A percentile compares a stretch with the other conserved stretches of the same genome.
Conservation (phyloP, 352 stramenopile genomes). For the Phytophthora agathidicida region DNA sequence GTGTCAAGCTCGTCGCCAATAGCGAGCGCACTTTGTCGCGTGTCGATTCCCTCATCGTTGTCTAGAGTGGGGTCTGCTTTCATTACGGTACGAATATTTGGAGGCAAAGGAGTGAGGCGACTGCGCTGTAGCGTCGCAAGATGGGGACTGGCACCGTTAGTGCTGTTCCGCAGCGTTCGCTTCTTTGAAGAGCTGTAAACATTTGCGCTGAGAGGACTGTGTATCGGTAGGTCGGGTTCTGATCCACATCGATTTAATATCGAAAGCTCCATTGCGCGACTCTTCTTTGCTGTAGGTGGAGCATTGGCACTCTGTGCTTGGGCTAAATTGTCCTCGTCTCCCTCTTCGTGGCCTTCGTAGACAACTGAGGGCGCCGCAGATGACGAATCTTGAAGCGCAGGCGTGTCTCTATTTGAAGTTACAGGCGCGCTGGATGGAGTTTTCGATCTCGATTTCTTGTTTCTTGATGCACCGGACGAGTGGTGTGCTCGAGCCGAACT, state of each 20-base stretch:
- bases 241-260: conserved; percentile 71
- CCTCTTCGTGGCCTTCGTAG: conserved; percentile 7
- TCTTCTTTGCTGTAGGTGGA: conserved; percentile 5
- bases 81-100: conserved; percentile 49
- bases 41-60: background rate
- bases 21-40: background rate
- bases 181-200: conserved; percentile 82
- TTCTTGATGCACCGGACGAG: conserved; percentile 7
- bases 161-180: conserved; percentile 36
- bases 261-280: conserved; percentile 27
- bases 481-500: conserved; percentile 2
- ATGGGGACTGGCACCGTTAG: conserved; percentile 43
- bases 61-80: conserved; percentile 20
- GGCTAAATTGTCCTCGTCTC: background rate
- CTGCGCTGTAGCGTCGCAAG: conserved; percentile 54
- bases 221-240: conserved; percentile 61
- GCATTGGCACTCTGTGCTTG: background rate
- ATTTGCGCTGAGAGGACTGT: conserved; percentile 49
- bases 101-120: conserved; percentile 62
- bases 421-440: conserved; percentile 12
- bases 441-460: conserved; percentile 23
- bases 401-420: background rate
- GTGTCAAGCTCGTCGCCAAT: background rate
- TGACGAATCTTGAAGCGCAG: background rate
- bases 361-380: background rate